Evolutionary conservation across 2,329 filamentous ascomycete genomes (phyloP).

Genomic region (Dothistroma pini): DNA sequence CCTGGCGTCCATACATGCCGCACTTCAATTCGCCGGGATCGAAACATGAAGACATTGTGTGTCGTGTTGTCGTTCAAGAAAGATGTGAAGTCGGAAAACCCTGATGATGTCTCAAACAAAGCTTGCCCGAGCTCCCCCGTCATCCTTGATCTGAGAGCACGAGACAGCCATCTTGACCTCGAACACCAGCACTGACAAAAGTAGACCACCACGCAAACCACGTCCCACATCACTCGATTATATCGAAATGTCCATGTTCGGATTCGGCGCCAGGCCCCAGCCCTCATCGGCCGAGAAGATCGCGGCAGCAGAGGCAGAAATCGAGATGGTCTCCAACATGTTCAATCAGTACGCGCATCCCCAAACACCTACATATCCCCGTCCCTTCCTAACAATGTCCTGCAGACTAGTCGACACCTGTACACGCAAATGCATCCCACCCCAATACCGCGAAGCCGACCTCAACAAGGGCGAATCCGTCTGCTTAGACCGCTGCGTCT

Average conservation of each 20-base stretch:
- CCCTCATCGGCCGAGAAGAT: conserved; percentile 97
- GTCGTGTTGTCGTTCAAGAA: background rate
- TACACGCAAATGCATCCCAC: conserved; percentile 88
- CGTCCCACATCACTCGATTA: background rate
- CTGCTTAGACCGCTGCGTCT: conserved; percentile 93
- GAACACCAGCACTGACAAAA: background rate
- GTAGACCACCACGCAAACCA: background rate
- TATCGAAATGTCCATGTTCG: conserved; percentile 63
- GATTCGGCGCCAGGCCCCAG: conserved; percentile 68
- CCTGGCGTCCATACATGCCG: background rate
- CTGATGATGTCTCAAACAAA: background rate
- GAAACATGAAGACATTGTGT: background rate
- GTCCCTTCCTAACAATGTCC: background rate
- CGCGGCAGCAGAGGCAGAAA: conserved; percentile 90
- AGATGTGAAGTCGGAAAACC: background rate
- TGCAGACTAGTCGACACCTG: conserved; percentile 72
- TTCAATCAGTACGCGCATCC: conserved; percentile 74
- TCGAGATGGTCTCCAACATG: conserved; percentile 97
- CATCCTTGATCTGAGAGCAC: background rate
- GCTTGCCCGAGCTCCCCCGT: conserved; percentile 7
- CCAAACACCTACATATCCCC: background rate
- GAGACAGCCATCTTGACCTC: background rate
- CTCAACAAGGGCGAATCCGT: conserved; percentile 99
- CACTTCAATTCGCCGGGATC: background rate
- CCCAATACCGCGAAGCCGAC: conserved; percentile 89